Evolutionary conservation across 805 yeast species (phyloP).

Genomic region (Lipomyces yamanashiensis): DNA sequence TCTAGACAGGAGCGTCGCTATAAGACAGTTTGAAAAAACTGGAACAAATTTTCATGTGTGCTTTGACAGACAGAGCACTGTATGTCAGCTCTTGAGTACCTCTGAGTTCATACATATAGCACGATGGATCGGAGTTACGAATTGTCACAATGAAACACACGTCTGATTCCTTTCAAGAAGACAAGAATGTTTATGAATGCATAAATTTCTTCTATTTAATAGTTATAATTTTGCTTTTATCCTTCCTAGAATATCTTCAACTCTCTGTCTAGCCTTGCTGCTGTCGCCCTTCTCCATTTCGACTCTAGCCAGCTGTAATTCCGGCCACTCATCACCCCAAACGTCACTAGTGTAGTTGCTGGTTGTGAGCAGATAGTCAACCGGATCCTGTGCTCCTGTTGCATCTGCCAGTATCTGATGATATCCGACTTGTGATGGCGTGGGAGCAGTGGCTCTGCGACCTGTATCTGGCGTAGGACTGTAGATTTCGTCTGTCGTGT

Average conservation of each 20-base stretch:
- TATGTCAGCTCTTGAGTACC: too few relatives aligned
- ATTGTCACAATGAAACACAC: too few relatives aligned
- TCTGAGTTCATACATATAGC: too few relatives aligned
- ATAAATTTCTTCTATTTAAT: background rate
- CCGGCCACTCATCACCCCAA: constrained; percentile 35
- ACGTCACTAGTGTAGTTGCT: constrained; percentile 33
- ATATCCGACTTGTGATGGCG: constrained; percentile 17
- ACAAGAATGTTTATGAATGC: too few relatives aligned
- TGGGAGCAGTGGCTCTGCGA: constrained; percentile 15
- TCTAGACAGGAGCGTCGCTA: background rate
- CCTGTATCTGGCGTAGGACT: constrained; percentile 15
- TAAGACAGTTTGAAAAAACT: background rate
- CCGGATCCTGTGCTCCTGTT: constrained; percentile 28
- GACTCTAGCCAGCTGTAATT: constrained; percentile 22
- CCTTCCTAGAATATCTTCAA: constrained; percentile 12
- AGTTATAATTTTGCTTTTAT: constrained; percentile 22
- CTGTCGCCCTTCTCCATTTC: constrained; percentile 20
- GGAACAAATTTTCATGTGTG: too few relatives aligned
- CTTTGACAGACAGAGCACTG: too few relatives aligned
- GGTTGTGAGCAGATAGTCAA: constrained; percentile 30
- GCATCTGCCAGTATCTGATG: constrained; percentile 22
- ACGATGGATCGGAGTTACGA: too few relatives aligned
- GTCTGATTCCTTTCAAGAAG: too few relatives aligned
- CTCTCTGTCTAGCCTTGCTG: constrained; percentile 21
- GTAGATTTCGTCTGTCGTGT: constrained; percentile 21